Base-by-base conservation (phyloP, 2,329 filamentous ascomycete genomes). In the Aureobasidium sp. region DNA sequence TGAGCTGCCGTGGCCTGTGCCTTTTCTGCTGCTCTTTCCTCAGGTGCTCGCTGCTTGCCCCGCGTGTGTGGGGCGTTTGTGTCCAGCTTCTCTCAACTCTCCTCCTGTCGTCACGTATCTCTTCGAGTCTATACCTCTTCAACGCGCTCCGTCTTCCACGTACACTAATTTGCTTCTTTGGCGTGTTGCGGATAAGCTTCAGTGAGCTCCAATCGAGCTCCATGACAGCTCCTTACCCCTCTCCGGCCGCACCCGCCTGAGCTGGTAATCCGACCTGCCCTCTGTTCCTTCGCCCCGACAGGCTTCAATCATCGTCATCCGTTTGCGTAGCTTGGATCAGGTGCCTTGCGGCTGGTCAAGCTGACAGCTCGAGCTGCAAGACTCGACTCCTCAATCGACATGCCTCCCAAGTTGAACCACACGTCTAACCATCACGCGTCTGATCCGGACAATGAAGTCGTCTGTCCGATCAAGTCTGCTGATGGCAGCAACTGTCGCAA, bases 401-500 rank as follows among this genome's bases (percentile, higher is more conserved):
- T 96, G 92, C 92, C 92, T 79, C 91, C 91, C 73, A 87, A 90
- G 83, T 85, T 89, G 71, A 87, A 90, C 68, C 82, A 96, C 73
- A 94, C 90, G 66, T 90, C 89, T 73, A 94, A 91, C 67, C 55
- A 59, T 59, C 64, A 65, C 61, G 36, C 62, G 59, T 90, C 90
- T 71, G 91, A 96, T 81, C 84, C 88, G 76, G 93, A 90, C 77
- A 95, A 95, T 76, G 93, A 97, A 79, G 94, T 99, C 73, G 90
- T 97, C 72, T 99, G 94, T 78, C 94, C 94, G 69, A 81, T 99
- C 76, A 87, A 87, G 73, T 97, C 97, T 75, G 92, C 96, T 73
- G 94, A 99, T 85, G 90, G 91, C 75, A 96, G 92, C 69, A 91
- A 88, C 79, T 99, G 94, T 81, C 88, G 93, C 76, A 99, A 99